Evolutionary conservation across 2,329 filamentous ascomycete genomes (phyloP).

Genomic region (Fusarium dlaminii): DNA sequence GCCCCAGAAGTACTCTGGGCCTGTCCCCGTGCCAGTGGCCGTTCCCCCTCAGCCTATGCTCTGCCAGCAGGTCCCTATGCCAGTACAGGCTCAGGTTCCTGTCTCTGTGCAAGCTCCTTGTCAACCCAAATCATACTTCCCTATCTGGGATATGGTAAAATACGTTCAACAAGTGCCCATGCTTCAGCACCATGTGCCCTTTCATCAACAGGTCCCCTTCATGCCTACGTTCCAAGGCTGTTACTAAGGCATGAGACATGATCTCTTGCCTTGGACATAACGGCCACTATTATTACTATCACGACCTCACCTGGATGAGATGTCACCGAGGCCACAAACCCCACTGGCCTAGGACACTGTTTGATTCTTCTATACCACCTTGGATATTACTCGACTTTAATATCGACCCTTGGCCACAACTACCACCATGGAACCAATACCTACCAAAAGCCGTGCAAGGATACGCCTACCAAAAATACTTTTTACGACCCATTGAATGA

Average conservation of each 20-base stretch:
- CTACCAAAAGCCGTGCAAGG: conserved; percentile 34
- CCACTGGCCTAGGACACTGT: conserved; percentile 17
- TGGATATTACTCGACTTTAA: conserved; percentile 38
- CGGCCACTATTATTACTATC: not conserved
- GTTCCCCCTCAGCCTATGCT: conserved; percentile 41
- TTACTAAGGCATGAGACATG: conserved; percentile 46
- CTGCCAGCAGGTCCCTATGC: conserved; percentile 46
- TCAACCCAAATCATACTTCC: conserved; percentile 59
- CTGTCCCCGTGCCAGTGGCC: conserved; percentile 43
- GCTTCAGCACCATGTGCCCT: conserved; percentile 60
- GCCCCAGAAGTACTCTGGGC: conserved; percentile 56
- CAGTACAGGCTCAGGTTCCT: conserved; percentile 49
- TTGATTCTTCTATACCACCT: conserved; percentile 31
- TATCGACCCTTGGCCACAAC: conserved; percentile 30
- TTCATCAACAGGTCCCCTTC: conserved; percentile 63
- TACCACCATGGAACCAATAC: conserved; percentile 10
- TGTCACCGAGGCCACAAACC: conserved; percentile 17
- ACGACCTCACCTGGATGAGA: conserved; percentile 35
- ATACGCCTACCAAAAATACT: conserved; percentile 33
- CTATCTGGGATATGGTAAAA: conserved; percentile 63
- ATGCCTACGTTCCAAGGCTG: conserved; percentile 63
- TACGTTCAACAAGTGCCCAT: conserved; percentile 61
- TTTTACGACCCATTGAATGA: conserved; percentile 41
- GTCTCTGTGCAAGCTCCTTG: conserved; percentile 51
- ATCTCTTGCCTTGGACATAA: conserved; percentile 1